Conservation (phyloP, 257 asterid species). For the Galeopsis tetrahit region DNA sequence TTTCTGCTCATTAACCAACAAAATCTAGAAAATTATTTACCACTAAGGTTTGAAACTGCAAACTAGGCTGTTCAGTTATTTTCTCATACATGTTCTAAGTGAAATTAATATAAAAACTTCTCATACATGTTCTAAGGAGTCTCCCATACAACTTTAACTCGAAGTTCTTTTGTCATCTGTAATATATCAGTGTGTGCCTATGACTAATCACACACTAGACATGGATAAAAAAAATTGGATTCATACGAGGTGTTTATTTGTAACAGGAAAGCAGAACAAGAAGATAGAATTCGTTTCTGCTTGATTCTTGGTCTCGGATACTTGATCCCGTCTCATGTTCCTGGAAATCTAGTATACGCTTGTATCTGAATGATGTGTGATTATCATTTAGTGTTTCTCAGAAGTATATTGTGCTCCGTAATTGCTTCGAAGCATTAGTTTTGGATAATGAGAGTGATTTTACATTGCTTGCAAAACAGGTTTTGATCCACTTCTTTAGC, state of each 20-base stretch:
- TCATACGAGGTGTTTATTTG: not conserved
- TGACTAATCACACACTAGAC: too few species aligned
- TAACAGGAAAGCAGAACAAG: slow-evolving; percentile 25
- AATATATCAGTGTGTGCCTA: not conserved
- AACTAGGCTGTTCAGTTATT: not conserved
- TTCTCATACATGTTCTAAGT: not conserved
- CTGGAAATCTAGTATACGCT: slow-evolving; percentile 7
- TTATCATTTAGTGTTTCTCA: slow-evolving; percentile 13
- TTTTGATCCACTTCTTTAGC: slow-evolving; percentile 11
- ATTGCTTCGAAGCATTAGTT: slow-evolving; percentile 8
- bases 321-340: slow-evolving; percentile 11
- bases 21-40: not conserved
- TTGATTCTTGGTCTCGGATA: slow-evolving; percentile 20
- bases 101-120: too few species aligned
- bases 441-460: slow-evolving; percentile 22
- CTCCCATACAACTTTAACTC: not conserved
- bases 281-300: slow-evolving; percentile 19
- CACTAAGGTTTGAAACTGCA: not conserved
- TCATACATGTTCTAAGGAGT: not conserved
- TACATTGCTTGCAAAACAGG: not conserved
- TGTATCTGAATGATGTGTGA: slow-evolving; percentile 5
- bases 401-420: slow-evolving; percentile 31
- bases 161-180: not conserved
- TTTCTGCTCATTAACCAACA: not conserved
- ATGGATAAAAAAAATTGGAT: not conserved